Percentiles rank a stretch among this genome's conserved stretches.
Evolutionary conservation across 495 filamentous ascomycete species (phyloP).

Genomic region (Hypoxylon crocopeplum): DNA sequence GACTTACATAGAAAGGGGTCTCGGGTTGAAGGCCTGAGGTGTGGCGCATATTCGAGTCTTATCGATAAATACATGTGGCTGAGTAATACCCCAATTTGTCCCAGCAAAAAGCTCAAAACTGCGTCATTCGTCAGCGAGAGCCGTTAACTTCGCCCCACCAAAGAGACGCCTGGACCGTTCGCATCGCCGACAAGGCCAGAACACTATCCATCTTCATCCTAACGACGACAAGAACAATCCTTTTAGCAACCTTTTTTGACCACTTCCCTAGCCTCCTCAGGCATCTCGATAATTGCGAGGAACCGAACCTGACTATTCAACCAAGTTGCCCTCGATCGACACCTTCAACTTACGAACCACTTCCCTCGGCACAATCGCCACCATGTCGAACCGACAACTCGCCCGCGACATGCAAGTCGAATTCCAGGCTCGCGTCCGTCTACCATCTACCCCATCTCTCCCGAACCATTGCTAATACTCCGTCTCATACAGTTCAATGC

Average conservation of each 20-base stretch:
- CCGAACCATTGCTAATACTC: conserved; percentile 1
- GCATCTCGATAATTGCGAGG: conserved; percentile 1
- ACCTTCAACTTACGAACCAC: no score
- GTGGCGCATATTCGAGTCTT: neutral
- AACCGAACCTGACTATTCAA: no score
- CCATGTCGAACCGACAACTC: conserved; percentile 59
- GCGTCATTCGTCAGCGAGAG: conserved; percentile 26
- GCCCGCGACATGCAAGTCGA: conserved; percentile 59
- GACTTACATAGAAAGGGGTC: no score
- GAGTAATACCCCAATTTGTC: neutral
- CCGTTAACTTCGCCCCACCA: conserved; percentile 22
- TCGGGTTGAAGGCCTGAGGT: no score
- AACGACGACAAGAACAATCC: conserved; percentile 3
- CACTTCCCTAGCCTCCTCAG: neutral
- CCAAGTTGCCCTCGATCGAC: no score
- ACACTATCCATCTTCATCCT: conserved; percentile 2
- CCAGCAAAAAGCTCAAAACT: conserved; percentile 7
- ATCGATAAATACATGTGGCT: conserved; percentile 11
- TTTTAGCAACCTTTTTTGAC: neutral
- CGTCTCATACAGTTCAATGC: conserved; percentile 70
- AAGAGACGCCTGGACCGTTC: neutral
- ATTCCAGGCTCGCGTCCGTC: conserved; percentile 57
- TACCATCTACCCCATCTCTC: neutral
- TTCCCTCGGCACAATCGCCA: conserved; percentile 13
- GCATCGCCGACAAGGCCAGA: neutral